A percentile compares a stretch with the other conserved stretches of the same genome.
Evolutionary conservation across 805 yeast genomes (phyloP).

Genomic region (Saccharomycopsis javanensis): DNA sequence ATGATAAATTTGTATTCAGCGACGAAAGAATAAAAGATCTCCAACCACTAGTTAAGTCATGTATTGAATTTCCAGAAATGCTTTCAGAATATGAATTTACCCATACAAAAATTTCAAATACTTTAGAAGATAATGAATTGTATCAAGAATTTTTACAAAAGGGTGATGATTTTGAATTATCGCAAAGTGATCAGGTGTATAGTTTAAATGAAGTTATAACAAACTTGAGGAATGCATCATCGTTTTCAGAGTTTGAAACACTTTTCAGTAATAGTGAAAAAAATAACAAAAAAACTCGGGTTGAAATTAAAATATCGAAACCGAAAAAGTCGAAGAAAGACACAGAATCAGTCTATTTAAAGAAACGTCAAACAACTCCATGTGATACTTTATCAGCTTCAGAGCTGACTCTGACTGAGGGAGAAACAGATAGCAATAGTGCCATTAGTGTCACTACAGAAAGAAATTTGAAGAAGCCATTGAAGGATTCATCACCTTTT

Average conservation of each 20-base stretch:
- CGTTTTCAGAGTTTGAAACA: not conserved
- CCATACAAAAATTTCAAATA: not conserved
- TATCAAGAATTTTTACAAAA: not conserved
- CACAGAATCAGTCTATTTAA: not conserved
- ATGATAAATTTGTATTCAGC: conserved; percentile 5
- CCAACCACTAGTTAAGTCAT: not conserved
- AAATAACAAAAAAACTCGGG: too few relatives aligned
- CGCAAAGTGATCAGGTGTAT: not conserved
- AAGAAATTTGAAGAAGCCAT: not conserved
- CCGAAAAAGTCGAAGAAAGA: not conserved
- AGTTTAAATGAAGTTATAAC: not conserved
- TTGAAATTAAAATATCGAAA: not conserved
- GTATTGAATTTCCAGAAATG: not conserved
- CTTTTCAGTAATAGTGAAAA: not conserved
- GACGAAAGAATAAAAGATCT: conserved; percentile 2
- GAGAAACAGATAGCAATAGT: not conserved
- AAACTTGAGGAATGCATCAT: not conserved
- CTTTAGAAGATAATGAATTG: not conserved
- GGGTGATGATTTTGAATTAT: not conserved
- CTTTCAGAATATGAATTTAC: not conserved
- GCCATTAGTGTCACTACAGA: too few relatives aligned
- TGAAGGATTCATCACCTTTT: not conserved
- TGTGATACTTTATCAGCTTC: not conserved
- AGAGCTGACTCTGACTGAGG: not conserved
- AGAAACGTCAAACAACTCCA: not conserved